Conservation (phyloP, 1,284 basidiomycete genomes). For the Moesziomyces parantarcticus region DNA sequence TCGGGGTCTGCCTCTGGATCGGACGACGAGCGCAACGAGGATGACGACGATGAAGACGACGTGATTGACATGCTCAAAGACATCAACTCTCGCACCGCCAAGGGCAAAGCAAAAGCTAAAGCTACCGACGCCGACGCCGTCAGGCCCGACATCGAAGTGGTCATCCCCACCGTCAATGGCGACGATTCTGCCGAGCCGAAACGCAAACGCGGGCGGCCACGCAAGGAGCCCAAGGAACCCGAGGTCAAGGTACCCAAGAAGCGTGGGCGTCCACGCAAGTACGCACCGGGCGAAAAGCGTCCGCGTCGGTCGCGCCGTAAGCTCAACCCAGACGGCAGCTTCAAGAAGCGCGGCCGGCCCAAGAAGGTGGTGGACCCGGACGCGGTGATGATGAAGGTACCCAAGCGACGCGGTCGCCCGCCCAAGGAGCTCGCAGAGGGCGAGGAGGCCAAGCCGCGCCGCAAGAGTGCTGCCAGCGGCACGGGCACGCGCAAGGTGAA, state of each 20-base stretch:
- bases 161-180: constrained; percentile 19
- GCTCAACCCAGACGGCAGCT: constrained; percentile 36
- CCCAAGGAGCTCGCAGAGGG: constrained; percentile 19
- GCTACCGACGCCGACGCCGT: neutral
- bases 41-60: constrained; percentile 26
- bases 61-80: constrained; percentile 44
- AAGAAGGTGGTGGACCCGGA: constrained; percentile 41
- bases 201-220: constrained; percentile 36
- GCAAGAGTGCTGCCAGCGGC: neutral
- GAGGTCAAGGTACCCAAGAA: constrained; percentile 32
- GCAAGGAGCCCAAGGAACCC: constrained; percentile 14
- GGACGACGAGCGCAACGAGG: constrained; percentile 1
- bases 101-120: constrained; percentile 9
- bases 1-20: constrained; percentile 18
- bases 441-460: constrained; percentile 1
- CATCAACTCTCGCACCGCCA: neutral
- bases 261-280: constrained; percentile 44
- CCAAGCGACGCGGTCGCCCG: constrained; percentile 39
- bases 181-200: constrained; percentile 5
- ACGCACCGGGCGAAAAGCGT: constrained; percentile 30
- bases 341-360: constrained; percentile 38
- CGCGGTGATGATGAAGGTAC: constrained; percentile 33
- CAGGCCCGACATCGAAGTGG: constrained; percentile 15
- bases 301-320: constrained; percentile 24
- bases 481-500: constrained; percentile 19